phyloP scores from a whole-genome alignment of 2,329 filamentous ascomycete species.

The Calycina herbarum region DNA sequence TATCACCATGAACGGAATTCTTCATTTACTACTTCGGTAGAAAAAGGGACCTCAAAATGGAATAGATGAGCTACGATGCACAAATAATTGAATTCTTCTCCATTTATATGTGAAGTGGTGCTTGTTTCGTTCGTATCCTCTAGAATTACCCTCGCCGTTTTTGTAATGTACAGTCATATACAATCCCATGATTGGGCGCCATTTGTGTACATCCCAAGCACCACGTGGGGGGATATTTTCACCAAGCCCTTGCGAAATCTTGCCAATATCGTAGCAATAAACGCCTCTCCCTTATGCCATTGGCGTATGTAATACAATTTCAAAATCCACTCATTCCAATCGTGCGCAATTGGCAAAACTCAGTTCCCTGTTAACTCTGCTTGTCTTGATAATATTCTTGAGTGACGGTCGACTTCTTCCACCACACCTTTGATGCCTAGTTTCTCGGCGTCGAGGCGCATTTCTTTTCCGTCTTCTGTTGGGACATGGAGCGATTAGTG shows the following conservation, averaged over 20 bases:
- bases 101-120: neutral
- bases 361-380: conserved; percentile 66
- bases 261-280: conserved; percentile 14
- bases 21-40: neutral
- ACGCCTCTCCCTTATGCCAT: conserved; percentile 34
- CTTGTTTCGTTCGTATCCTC: neutral
- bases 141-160: neutral
- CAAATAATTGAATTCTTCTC: neutral
- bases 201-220: neutral
- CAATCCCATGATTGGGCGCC: neutral
- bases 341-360: conserved; percentile 13
- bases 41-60: neutral
- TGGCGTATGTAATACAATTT: conserved; percentile 16
- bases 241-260: neutral
- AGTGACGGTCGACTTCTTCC: conserved; percentile 89
- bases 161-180: conserved; percentile 7
- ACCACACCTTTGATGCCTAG: conserved; percentile 83
- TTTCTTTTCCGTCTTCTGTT: conserved; percentile 87
- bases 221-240: neutral
- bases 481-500: too few relatives aligned
- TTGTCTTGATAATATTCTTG: conserved; percentile 75
- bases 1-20: conserved; percentile 4
- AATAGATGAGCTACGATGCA: conserved; percentile 9
- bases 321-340: neutral
- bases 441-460: conserved; percentile 78